Conservation (phyloP, 2,329 filamentous ascomycete genomes). For the Neofusicoccum cordaticola region DNA sequence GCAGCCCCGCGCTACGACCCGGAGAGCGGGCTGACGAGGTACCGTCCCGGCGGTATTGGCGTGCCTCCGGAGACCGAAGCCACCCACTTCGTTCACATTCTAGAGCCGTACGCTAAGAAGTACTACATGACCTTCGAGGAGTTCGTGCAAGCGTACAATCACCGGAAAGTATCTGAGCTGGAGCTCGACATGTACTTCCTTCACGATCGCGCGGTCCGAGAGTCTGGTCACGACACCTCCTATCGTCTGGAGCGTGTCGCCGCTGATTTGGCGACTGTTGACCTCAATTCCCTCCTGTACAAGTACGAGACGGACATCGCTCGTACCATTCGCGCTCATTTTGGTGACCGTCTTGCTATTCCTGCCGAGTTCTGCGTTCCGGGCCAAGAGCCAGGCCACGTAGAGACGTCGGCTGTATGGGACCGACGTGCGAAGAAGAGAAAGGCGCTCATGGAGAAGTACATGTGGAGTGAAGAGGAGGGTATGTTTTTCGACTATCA, state of each 20-base stretch:
- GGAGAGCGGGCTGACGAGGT: slow-evolving; percentile 75
- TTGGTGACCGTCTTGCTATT: slow-evolving; percentile 77
- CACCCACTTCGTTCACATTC: slow-evolving; percentile 77
- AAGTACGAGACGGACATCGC: slow-evolving; percentile 97
- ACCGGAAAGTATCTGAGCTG: slow-evolving; percentile 71
- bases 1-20: slow-evolving; percentile 68
- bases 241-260: slow-evolving; percentile 88
- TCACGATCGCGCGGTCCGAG: slow-evolving; percentile 91
- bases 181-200: slow-evolving; percentile 93
- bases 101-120: slow-evolving; percentile 80
- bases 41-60: slow-evolving; percentile 77
- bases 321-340: slow-evolving; percentile 77
- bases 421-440: slow-evolving; percentile 82
- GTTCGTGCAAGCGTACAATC: slow-evolving; percentile 87
- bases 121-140: slow-evolving; percentile 76
- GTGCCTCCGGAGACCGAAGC: slow-evolving; percentile 91
- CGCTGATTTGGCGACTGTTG: slow-evolving; percentile 86
- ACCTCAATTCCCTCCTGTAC: slow-evolving; percentile 91
- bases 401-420: slow-evolving; percentile 84
- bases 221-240: slow-evolving; percentile 94
- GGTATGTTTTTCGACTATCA: slow-evolving; percentile 99
- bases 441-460: slow-evolving; percentile 84
- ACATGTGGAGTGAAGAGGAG: slow-evolving; percentile 86
- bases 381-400: slow-evolving; percentile 60
- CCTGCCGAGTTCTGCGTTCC: slow-evolving; percentile 77